Evolutionary conservation across 1,284 basidiomycete species (phyloP), one percentile per base, ranked within the genome.

Genomic region (Sanghuangporus weigelae): DNA sequence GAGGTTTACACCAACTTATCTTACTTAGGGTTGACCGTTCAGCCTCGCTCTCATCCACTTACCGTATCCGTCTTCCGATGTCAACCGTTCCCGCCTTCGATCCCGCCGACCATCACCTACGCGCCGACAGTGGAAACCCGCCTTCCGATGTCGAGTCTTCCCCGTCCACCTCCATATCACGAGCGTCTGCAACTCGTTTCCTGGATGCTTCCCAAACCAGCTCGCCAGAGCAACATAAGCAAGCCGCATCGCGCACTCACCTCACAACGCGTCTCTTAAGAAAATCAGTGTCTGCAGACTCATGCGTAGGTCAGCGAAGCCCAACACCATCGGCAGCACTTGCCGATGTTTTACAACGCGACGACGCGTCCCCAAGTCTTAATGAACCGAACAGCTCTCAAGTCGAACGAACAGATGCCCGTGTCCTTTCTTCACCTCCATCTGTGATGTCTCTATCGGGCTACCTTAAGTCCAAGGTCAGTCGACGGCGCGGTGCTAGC

Each of bases 211-310:
- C 64, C 2, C 26, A 44, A 26, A 54, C 39, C 46, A 36, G 56
- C 59, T n/a, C 49, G 35, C 53, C 55, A n/a, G 55, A 62, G 38
- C 40, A 53, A 40, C 38, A 16, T 7, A 56, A 46, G 46, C 59
- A 39, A 51, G 26, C 35, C 38, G 36, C 59, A 14, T n/a, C 26
- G 11, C 60, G 36, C 42, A 42, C 60, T 40, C 58, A 56, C 38
- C 48, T 56, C 31, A 53, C 68, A 31, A 71, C 78, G 31, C 74
- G 77, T 60, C 75, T 70, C 65, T 79, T 90, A 59, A 80, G 86
- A 68, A 90, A 90, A 75, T 88, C 88, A 26, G 74, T 88, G 65
- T 91, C 89, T 26, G 87, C 85, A 64, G 89, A 91, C 73, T 91
- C 89, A 8, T 87, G 90, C 72, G 80, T 83, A 56, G 76, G 79